Conservation (phyloP, 2,329 filamentous ascomycete genomes). For the Aspergillus persii region DNA sequence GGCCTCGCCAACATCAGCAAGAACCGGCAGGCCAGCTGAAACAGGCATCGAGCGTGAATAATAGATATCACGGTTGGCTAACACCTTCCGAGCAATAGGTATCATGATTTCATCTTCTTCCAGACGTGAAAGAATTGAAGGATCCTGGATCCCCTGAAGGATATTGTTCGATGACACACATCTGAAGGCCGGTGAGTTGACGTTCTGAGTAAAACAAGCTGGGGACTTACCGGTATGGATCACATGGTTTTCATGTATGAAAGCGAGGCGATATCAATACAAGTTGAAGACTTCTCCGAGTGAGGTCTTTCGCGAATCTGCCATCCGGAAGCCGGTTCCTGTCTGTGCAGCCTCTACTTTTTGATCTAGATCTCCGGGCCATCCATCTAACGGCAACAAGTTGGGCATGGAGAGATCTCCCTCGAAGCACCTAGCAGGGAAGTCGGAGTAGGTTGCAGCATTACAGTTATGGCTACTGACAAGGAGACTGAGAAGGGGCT, state of each 20-base stretch:
- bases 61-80: conserved; percentile 30
- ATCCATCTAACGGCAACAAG: no score
- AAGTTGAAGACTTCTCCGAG: conserved; percentile 19
- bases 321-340: not conserved
- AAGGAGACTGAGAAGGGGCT: no score
- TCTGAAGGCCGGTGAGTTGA: conserved; percentile 16
- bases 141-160: conserved; percentile 27
- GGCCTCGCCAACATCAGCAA: conserved; percentile 32
- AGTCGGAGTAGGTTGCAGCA: no score
- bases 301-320: conserved; percentile 15
- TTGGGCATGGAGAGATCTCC: no score
- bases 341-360: no score
- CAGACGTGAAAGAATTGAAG: conserved; percentile 23
- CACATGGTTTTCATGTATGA: conserved; percentile 24
- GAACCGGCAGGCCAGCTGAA: conserved; percentile 17
- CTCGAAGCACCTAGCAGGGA: no score
- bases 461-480: no score
- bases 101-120: conserved; percentile 27
- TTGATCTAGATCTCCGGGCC: no score
- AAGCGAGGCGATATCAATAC: conserved; percentile 21
- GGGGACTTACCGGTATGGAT: conserved; percentile 24
- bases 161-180: conserved; percentile 33
- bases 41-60: conserved; percentile 21
- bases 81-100: conserved; percentile 30
- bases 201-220: not conserved